A percentile compares a stretch with the other conserved stretches of the same genome.
Evolutionary conservation across 176 grass and related monocot species (phyloP).

Genomic region (Bromus sterilis): DNA sequence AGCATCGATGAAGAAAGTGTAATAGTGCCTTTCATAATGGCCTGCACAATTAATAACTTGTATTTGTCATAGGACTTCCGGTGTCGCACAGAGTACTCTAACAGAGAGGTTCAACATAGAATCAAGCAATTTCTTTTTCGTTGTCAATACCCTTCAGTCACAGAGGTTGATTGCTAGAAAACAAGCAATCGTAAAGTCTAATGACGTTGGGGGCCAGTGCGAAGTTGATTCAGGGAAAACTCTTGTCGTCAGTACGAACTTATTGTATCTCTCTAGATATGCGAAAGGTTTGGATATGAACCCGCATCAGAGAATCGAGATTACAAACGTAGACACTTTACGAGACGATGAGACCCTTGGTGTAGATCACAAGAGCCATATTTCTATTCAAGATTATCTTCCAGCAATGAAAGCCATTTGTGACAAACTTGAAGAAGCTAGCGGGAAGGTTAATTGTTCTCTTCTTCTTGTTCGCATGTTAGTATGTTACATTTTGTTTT

Average conservation of each 20-base stretch:
- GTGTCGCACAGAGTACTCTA: conserved; percentile 61
- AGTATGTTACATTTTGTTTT: background rate
- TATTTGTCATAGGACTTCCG: conserved; percentile 53
- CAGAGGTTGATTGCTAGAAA: conserved; percentile 64
- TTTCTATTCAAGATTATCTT: conserved; percentile 64
- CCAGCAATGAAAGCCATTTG: conserved; percentile 90
- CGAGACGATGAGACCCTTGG: conserved; percentile 32
- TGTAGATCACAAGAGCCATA: conserved; percentile 38
- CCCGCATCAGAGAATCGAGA: conserved; percentile 79
- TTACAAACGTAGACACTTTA: conserved; percentile 29
- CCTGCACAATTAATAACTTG: background rate
- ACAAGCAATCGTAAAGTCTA: conserved; percentile 63
- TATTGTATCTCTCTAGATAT: conserved; percentile 66
- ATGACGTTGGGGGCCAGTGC: conserved; percentile 32
- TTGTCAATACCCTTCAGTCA: conserved; percentile 64
- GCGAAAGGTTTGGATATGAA: conserved; percentile 37
- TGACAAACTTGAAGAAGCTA: conserved; percentile 81
- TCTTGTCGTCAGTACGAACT: conserved; percentile 61
- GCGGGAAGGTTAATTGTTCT: conserved; percentile 51
- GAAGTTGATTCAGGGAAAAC: conserved; percentile 45
- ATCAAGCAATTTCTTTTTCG: conserved; percentile 73
- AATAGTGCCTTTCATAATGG: background rate
- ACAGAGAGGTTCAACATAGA: conserved; percentile 46
- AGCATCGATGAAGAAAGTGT: background rate
- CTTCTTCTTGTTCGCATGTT: background rate